These are phyloP conservation scores for Yamadazyma mexicana DNA, from an alignment of 1,139 yeast species.

Conservation along the genomic window DNA sequence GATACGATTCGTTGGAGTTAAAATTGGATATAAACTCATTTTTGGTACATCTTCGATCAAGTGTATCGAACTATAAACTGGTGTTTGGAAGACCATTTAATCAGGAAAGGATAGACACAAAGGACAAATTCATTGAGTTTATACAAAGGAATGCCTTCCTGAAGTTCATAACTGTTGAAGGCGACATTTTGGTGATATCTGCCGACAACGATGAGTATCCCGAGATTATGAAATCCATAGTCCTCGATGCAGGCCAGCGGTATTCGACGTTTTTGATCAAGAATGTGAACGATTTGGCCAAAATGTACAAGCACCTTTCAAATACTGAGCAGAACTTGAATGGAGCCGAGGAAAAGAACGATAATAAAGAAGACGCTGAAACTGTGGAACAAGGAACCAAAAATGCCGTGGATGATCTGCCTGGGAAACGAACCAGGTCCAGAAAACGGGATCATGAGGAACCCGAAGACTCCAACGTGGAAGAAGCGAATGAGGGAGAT, in stretches of 20 bases:
- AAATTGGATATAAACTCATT: conserved; percentile 14
- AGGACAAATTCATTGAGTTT: conserved; percentile 9
- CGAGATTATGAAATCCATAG: conserved; percentile 23
- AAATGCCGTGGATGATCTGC: neutral
- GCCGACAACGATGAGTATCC: conserved; percentile 13
- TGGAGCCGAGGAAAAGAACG: neutral
- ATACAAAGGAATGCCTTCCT: conserved; percentile 10
- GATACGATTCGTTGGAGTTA: conserved; percentile 14
- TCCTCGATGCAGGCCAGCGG: conserved; percentile 24
- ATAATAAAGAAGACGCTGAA: conserved; percentile 1
- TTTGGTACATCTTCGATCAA: conserved; percentile 11
- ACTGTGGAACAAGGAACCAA: too few relatives aligned
- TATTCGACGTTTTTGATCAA: conserved; percentile 28
- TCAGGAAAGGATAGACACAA: conserved; percentile 11
- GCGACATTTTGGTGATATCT: conserved; percentile 12
- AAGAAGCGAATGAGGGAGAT: conserved; percentile 6
- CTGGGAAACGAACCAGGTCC: conserved; percentile 1
- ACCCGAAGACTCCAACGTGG: conserved; percentile 6
- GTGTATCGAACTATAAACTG: conserved; percentile 10
- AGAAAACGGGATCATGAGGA: conserved; percentile 6
- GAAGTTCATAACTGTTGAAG: conserved; percentile 12
- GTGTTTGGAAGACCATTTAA: conserved; percentile 14
- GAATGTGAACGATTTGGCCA: conserved; percentile 27
- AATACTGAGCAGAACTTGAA: neutral
- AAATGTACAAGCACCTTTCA: neutral